Conservation (phyloP, 495 filamentous ascomycete species). For the Bacidia gigantensis region DNA sequence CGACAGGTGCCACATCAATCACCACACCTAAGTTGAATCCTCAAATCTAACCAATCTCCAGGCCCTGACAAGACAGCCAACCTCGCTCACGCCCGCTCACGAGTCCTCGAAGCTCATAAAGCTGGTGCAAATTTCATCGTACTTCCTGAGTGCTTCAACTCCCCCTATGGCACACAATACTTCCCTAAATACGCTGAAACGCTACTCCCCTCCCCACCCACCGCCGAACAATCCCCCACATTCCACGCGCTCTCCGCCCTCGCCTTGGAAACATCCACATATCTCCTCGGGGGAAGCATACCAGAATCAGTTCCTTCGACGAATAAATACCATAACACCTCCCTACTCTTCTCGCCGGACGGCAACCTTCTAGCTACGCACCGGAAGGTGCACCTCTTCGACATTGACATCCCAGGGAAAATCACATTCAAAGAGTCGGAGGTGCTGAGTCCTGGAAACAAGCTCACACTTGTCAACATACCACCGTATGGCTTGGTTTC, state of each 20-base stretch:
- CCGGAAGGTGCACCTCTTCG: conserved; percentile 95
- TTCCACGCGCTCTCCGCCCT: conserved; percentile 74
- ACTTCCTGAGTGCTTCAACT: conserved; percentile 88
- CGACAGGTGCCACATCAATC: conserved; percentile 36
- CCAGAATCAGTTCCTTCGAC: conserved; percentile 54
- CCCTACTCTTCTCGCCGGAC: conserved; percentile 62
- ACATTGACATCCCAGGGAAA: conserved; percentile 93
- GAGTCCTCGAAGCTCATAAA: conserved; percentile 68
- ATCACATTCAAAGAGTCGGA: conserved; percentile 86
- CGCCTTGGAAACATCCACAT: conserved; percentile 60
- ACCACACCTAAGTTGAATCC: neutral
- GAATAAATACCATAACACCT: conserved; percentile 84
- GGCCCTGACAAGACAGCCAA: conserved; percentile 75
- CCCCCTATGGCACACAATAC: conserved; percentile 81
- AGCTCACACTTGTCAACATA: conserved; percentile 66
- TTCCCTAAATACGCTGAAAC: conserved; percentile 88
- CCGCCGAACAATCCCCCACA: conserved; percentile 54
- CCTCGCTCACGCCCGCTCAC: conserved; percentile 62
- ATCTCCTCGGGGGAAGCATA: conserved; percentile 84
- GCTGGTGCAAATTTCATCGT: conserved; percentile 53
- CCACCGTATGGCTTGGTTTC: conserved; percentile 76
- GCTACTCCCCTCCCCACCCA: conserved; percentile 65
- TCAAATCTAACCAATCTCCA: conserved; percentile 17
- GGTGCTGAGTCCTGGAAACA: conserved; percentile 69
- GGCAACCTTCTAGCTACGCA: conserved; percentile 74